phyloP scores from a whole-genome alignment of 192 early-diverging fungal genomes.

The Backusella parvicylindrica region DNA sequence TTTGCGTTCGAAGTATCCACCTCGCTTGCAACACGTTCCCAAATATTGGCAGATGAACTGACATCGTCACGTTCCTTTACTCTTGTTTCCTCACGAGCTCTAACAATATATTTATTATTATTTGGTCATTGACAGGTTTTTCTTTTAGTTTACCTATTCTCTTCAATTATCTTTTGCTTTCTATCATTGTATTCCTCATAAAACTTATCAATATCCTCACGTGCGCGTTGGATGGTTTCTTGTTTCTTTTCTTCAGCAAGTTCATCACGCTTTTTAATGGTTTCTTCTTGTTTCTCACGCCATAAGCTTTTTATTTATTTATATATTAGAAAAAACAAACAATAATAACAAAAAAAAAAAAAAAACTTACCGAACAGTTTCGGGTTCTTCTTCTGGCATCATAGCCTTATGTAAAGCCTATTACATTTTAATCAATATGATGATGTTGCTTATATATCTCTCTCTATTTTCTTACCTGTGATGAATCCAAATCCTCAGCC shows the following conservation, averaged over 20 bases:
- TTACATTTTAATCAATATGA: not conserved
- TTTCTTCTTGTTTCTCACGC: slow-evolving; percentile 57
- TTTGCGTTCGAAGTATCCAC: slow-evolving; percentile 56
- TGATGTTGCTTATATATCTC: not conserved
- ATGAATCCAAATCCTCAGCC: slow-evolving; percentile 35
- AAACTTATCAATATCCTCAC: slow-evolving; percentile 68
- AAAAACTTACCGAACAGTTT: slow-evolving; percentile 34
- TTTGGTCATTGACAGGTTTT: not conserved
- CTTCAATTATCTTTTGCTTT: slow-evolving; percentile 59
- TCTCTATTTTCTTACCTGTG: slow-evolving; percentile 16
- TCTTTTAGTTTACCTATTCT: slow-evolving; percentile 51
- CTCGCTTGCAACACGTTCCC: slow-evolving; percentile 70
- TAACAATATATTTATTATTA: not conserved
- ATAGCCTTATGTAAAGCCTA: slow-evolving; percentile 29
- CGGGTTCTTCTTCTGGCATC: slow-evolving; percentile 37
- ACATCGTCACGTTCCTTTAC: slow-evolving; percentile 32
- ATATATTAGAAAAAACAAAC: not conserved
- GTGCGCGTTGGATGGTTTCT: slow-evolving; percentile 58
- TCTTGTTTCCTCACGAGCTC: slow-evolving; percentile 21
- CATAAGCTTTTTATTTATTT: slow-evolving; percentile 45
- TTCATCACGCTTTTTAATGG: slow-evolving; percentile 59
- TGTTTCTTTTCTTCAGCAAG: slow-evolving; percentile 46
- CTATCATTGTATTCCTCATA: slow-evolving; percentile 81
- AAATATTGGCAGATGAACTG: slow-evolving; percentile 55
- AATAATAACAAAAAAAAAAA: not conserved